Evolutionary conservation across 1,284 basidiomycete genomes (phyloP).

Genomic region (Xerocomus tenax): DNA sequence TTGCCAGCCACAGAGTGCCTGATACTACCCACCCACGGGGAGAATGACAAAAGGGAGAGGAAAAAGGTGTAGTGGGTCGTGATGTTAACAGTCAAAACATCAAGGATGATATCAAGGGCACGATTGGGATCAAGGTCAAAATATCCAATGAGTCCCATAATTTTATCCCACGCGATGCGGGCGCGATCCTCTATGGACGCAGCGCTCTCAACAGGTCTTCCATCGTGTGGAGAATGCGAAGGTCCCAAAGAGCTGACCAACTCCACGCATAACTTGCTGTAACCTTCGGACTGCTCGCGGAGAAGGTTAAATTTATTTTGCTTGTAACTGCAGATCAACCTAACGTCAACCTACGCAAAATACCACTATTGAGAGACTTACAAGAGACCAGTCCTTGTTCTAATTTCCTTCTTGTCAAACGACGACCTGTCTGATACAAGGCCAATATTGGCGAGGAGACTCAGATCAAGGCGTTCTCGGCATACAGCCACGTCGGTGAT

Average conservation of each 20-base stretch:
- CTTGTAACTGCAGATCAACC: constrained; percentile 65
- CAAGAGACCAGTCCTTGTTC: constrained; percentile 72
- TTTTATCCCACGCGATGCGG: constrained; percentile 72
- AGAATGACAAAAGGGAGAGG: constrained; percentile 73
- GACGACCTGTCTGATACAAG: constrained; percentile 54
- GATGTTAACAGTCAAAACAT: constrained; percentile 79
- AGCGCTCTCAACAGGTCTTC: constrained; percentile 51
- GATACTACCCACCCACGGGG: constrained; percentile 64
- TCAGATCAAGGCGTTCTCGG: constrained; percentile 63
- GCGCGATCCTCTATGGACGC: constrained; percentile 56
- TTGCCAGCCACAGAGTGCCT: constrained; percentile 24
- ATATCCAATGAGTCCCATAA: constrained; percentile 86
- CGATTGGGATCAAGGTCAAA: constrained; percentile 95
- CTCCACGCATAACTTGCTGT: constrained; percentile 84
- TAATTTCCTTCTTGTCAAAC: constrained; percentile 68
- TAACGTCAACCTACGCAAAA: constrained; percentile 5
- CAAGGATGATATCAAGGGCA: constrained; percentile 88
- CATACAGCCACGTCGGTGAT: constrained; percentile 53
- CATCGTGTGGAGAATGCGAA: constrained; percentile 54
- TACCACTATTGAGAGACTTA: constrained; percentile 36
- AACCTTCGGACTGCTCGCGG: constrained; percentile 95
- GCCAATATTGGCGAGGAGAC: constrained; percentile 51
- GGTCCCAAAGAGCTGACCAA: constrained; percentile 73
- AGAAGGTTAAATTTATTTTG: constrained; percentile 98
- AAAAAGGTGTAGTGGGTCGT: constrained; percentile 88